A percentile compares a stretch with the other conserved stretches of the same genome.
Conservation (phyloP, 805 yeast species). For the Candida sanyiensis region DNA sequence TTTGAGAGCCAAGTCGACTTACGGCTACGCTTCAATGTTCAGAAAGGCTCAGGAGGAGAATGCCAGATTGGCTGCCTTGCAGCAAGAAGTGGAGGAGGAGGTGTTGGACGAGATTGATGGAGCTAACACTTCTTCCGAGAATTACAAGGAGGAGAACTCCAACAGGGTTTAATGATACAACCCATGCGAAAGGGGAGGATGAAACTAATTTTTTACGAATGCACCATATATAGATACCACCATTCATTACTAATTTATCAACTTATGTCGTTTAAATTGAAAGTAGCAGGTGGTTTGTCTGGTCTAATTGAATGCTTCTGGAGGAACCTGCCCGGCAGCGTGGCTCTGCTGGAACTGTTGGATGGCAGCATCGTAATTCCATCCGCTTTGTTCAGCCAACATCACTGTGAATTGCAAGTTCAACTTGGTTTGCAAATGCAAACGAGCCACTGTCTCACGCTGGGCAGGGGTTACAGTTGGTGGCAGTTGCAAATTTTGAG, state of each 20-base stretch:
- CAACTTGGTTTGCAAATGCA: constrained; percentile 68
- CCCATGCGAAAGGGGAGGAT: too few species aligned
- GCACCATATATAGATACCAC: background rate
- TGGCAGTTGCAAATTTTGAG: constrained; percentile 28
- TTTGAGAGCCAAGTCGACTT: constrained; percentile 52
- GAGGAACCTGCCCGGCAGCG: constrained; percentile 26
- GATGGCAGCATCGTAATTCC: constrained; percentile 70
- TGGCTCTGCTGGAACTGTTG: constrained; percentile 62
- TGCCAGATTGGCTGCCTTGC: constrained; percentile 13
- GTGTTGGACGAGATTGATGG: constrained; percentile 7
- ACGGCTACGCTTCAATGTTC: constrained; percentile 50
- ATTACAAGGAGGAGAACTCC: constrained; percentile 1
- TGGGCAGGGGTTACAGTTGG: constrained; percentile 38
- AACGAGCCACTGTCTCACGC: constrained; percentile 59
- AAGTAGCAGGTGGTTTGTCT: too few species aligned
- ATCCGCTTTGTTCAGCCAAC: constrained; percentile 82
- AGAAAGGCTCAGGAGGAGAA: constrained; percentile 34
- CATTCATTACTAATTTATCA: background rate
- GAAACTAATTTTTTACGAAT: too few species aligned
- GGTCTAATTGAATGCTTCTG: constrained; percentile 22
- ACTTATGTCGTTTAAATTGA: too few species aligned
- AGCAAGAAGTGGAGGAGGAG: constrained; percentile 15
- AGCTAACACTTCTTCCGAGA: constrained; percentile 1
- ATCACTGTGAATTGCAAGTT: constrained; percentile 74
- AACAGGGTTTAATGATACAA: background rate